Conservation (phyloP, 2,329 filamentous ascomycete species). For the Botryotinia narcissicola region DNA sequence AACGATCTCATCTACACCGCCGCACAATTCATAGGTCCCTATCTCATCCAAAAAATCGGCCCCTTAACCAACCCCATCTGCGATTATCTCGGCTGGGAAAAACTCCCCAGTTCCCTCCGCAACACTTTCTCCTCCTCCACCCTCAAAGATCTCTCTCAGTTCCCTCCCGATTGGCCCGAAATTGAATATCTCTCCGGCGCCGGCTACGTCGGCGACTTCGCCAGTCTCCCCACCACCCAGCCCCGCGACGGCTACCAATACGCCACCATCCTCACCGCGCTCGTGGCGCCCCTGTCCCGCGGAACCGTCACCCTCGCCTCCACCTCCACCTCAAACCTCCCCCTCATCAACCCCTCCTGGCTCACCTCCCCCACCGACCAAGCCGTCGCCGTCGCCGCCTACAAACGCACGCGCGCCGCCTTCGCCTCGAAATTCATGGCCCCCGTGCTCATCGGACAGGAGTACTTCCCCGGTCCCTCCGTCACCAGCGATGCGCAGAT, state of each 20-base stretch:
- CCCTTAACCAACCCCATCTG: slow-evolving; percentile 9
- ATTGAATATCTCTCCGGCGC: slow-evolving; percentile 38
- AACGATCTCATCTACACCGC: slow-evolving; percentile 7
- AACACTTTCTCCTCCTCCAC: background rate
- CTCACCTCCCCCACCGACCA: slow-evolving; percentile 44
- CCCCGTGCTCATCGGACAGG: slow-evolving; percentile 23
- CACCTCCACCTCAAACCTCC: slow-evolving; percentile 39
- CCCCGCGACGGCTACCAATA: background rate
- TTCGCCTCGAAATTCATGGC: slow-evolving; percentile 18
- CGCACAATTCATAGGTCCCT: background rate
- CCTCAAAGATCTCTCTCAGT: slow-evolving; percentile 36
- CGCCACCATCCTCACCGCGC: background rate
- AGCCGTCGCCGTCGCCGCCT: slow-evolving; percentile 45
- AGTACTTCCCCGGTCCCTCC: slow-evolving; percentile 22
- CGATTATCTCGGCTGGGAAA: slow-evolving; percentile 42
- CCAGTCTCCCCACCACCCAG: background rate
- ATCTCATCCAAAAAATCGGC: background rate
- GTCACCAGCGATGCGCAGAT: slow-evolving; percentile 30
- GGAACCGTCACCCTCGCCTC: slow-evolving; percentile 45
- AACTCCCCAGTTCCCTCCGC: slow-evolving; percentile 26
- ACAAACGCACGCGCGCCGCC: slow-evolving; percentile 44
- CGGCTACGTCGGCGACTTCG: slow-evolving; percentile 2
- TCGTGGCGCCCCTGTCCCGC: slow-evolving; percentile 41
- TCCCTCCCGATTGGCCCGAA: slow-evolving; percentile 35
- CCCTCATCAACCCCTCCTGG: slow-evolving; percentile 46